These are phyloP conservation scores for Penicillium sp. DNA, from an alignment of 2,329 filamentous ascomycete genomes.

Conservation along the genomic window DNA sequence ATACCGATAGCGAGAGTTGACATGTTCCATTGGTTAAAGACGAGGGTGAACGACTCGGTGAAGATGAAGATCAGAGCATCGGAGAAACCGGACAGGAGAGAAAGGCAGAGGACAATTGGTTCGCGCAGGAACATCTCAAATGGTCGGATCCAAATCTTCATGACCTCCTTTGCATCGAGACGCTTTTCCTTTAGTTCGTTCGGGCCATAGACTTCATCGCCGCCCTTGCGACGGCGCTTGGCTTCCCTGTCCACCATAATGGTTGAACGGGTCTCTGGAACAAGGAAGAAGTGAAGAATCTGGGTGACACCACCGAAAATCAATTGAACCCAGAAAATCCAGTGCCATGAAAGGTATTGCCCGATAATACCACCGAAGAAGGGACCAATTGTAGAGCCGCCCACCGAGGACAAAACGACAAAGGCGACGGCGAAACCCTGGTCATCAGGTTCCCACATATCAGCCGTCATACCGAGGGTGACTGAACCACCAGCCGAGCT, in stretches of 20 bases:
- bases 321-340: constrained; percentile 61
- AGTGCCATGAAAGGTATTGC: constrained; percentile 50
- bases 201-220: constrained; percentile 61
- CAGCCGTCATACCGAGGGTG: constrained; percentile 67
- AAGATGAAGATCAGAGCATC: constrained; percentile 75
- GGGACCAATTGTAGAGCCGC: constrained; percentile 60
- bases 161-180: constrained; percentile 41
- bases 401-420: constrained; percentile 72
- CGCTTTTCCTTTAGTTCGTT: constrained; percentile 46
- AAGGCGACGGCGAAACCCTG: constrained; percentile 71
- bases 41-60: constrained; percentile 63
- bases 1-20: constrained; percentile 52
- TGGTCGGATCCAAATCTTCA: constrained; percentile 54
- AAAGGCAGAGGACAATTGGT: constrained; percentile 65
- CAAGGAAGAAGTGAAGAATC: constrained; percentile 49
- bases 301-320: constrained; percentile 53
- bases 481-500: constrained; percentile 67
- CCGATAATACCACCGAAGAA: constrained; percentile 51
- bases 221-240: constrained; percentile 48
- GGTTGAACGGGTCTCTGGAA: constrained; percentile 56
- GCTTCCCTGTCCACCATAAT: constrained; percentile 55
- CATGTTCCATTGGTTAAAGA: constrained; percentile 64
- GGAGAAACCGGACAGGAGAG: constrained; percentile 65
- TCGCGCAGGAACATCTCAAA: constrained; percentile 70
- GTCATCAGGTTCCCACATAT: constrained; percentile 63